A percentile compares a stretch with the other conserved stretches of the same genome.
These are phyloP conservation scores for Magnaporthiopsis rhizophila DNA, from an alignment of 2,329 filamentous ascomycete species.

Conservation along the genomic window DNA sequence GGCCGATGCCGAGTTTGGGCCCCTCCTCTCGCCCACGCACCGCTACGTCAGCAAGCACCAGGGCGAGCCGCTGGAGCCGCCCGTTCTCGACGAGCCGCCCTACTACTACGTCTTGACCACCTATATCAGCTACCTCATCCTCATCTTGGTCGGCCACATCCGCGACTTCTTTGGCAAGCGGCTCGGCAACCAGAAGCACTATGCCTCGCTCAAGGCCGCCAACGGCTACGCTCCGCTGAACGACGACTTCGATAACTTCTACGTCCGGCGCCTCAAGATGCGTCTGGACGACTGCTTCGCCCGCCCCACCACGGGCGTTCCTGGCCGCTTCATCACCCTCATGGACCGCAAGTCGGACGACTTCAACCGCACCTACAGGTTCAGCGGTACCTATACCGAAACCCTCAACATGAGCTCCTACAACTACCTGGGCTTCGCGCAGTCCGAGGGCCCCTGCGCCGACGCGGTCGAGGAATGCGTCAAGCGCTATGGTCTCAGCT, in stretches of 20 bases:
- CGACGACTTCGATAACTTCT: constrained; percentile 98
- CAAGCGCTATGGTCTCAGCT: constrained; percentile 75
- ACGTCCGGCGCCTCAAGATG: constrained; percentile 84
- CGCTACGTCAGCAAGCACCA: constrained; percentile 84
- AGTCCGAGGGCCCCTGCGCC: constrained; percentile 93
- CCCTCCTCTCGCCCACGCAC: constrained; percentile 71
- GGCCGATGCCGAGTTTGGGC: constrained; percentile 85
- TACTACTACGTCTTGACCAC: constrained; percentile 97
- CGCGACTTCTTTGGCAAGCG: constrained; percentile 97
- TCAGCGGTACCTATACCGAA: constrained; percentile 85
- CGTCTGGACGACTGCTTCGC: constrained; percentile 97
- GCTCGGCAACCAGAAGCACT: constrained; percentile 74
- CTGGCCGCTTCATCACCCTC: constrained; percentile 86
- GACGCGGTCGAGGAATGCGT: constrained; percentile 84
- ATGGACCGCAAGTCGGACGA: constrained; percentile 87
- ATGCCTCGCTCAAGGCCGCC: constrained; percentile 70
- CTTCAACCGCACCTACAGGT: constrained; percentile 82
- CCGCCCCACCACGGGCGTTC: constrained; percentile 84
- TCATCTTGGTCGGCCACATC: constrained; percentile 92
- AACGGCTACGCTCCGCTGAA: constrained; percentile 94
- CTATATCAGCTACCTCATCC: constrained; percentile 94
- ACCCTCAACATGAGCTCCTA: constrained; percentile 99
- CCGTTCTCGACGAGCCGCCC: constrained; percentile 88
- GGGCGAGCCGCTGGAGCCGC: constrained; percentile 70
- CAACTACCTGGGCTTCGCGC: constrained; percentile 97